A percentile compares a stretch with the other conserved stretches of the same genome.
Conservation (phyloP, 768 basidiomycete species). For the Calocybe cyanea region DNA sequence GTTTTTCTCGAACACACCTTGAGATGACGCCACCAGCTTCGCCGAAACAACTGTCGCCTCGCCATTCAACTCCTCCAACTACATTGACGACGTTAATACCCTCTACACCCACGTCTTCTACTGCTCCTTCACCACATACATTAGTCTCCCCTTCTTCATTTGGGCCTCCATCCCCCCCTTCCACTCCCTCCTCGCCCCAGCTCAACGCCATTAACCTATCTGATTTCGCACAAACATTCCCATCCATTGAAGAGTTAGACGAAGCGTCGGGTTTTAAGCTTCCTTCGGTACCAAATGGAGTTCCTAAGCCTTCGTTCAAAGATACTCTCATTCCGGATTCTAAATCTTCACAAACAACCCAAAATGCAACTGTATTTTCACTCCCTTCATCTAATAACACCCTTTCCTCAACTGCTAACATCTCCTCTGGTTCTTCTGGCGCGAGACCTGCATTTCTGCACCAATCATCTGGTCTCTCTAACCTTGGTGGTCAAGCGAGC, state of each 20-base stretch:
- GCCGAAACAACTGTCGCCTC: slow-evolving; percentile 31
- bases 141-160: slow-evolving; percentile 68
- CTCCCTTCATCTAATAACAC: slow-evolving; percentile 72
- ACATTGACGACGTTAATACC: slow-evolving; percentile 23
- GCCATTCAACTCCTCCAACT: slow-evolving; percentile 26
- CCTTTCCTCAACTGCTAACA: slow-evolving; percentile 45
- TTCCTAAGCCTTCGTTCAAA: slow-evolving; percentile 23
- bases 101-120: slow-evolving; percentile 28
- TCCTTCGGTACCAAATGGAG: slow-evolving; percentile 40
- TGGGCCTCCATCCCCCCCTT: slow-evolving; percentile 73
- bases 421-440: slow-evolving; percentile 59
- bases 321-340: not conserved
- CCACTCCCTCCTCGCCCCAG: slow-evolving; percentile 62
- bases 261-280: slow-evolving; percentile 46
- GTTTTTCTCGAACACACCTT: slow-evolving; percentile 51
- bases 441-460: slow-evolving; percentile 38
- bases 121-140: slow-evolving; percentile 50
- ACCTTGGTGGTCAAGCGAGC: slow-evolving; percentile 28
- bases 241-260: slow-evolving; percentile 74
- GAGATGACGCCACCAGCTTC: slow-evolving; percentile 40
- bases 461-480: slow-evolving; percentile 39
- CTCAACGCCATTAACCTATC: slow-evolving; percentile 34
- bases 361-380: slow-evolving; percentile 39
- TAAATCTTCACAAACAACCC: slow-evolving; percentile 24
- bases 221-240: slow-evolving; percentile 66